Evolutionary conservation across 176 grass and related monocot genomes (phyloP).

Genomic region (Aechmea fasciata): DNA sequence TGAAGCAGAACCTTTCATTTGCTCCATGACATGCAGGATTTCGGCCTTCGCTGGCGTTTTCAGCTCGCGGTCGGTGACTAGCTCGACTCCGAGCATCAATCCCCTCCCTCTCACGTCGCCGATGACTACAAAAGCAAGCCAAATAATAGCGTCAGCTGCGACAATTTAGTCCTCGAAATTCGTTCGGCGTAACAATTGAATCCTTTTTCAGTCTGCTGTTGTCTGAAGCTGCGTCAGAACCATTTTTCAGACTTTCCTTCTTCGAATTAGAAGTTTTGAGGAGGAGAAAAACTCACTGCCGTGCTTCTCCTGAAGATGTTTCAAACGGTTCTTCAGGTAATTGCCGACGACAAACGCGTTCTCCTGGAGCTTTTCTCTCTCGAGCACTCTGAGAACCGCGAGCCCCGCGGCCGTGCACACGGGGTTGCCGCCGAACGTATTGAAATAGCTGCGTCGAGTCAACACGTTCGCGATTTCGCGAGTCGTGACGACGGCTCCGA

Average conservation of each 20-base stretch:
- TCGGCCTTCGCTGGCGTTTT: slow-evolving; percentile 81
- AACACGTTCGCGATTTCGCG: slow-evolving; percentile 80
- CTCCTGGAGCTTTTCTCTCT: slow-evolving; percentile 74
- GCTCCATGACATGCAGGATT: slow-evolving; percentile 74
- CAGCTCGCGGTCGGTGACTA: slow-evolving; percentile 59
- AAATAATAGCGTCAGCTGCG: neutral
- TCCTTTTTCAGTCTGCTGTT: too few species aligned
- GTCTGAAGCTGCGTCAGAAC: too few species aligned
- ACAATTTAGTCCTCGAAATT: neutral
- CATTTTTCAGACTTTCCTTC: too few species aligned
- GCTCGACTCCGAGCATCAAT: slow-evolving; percentile 90
- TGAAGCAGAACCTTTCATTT: slow-evolving; percentile 58
- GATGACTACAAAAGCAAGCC: slow-evolving; percentile 42
- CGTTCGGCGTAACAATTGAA: too few species aligned
- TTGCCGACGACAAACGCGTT: slow-evolving; percentile 68
- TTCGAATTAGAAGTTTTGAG: too few species aligned
- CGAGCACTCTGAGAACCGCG: slow-evolving; percentile 75
- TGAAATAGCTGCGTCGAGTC: slow-evolving; percentile 75
- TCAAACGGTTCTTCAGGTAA: slow-evolving; percentile 66
- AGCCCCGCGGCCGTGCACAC: slow-evolving; percentile 63
- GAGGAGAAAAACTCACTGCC: too few species aligned
- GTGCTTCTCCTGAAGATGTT: slow-evolving; percentile 74
- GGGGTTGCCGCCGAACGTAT: slow-evolving; percentile 92
- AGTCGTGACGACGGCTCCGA: slow-evolving; percentile 88
- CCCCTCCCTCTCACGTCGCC: slow-evolving; percentile 87